Evolutionary conservation across 345 rosid species (phyloP).

Genomic region (Eucalyptus rudis): DNA sequence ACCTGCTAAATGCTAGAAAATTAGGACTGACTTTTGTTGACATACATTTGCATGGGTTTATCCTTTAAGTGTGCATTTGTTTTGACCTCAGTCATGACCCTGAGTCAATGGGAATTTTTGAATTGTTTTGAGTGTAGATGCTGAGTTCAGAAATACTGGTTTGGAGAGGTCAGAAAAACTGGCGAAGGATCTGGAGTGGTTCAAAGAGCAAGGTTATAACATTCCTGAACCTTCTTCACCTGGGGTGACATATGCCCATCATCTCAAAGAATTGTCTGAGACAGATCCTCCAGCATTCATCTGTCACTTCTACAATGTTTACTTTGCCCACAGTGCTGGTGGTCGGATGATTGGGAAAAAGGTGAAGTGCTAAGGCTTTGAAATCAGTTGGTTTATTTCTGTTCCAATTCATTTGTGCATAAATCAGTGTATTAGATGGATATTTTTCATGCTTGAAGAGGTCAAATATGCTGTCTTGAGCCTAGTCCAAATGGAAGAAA

Average conservation of each 20-base stretch:
- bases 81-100: not conserved
- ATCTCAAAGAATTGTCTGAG: constrained; percentile 56
- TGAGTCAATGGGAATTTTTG: not conserved
- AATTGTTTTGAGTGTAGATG: constrained; percentile 25
- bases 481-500: not conserved
- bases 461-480: not conserved
- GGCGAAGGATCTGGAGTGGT: constrained; percentile 80
- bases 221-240: constrained; percentile 81
- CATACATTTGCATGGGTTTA: not conserved
- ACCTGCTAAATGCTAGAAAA: not conserved
- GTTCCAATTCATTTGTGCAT: not conserved
- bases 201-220: constrained; percentile 72
- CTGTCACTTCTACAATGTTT: constrained; percentile 92
- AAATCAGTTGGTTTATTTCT: not conserved
- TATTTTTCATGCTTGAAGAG: not conserved
- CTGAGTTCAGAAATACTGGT: constrained; percentile 77
- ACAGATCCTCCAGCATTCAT: constrained; percentile 94
- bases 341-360: constrained; percentile 96
- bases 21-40: not conserved
- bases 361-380: constrained; percentile 15
- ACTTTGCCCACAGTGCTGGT: constrained; percentile 93
- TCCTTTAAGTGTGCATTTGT: not conserved
- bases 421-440: not conserved
- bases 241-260: constrained; percentile 46
- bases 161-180: constrained; percentile 65